Evolutionary conservation across 495 filamentous ascomycete genomes (phyloP).

Genomic region (Pyrenula massariospora): DNA sequence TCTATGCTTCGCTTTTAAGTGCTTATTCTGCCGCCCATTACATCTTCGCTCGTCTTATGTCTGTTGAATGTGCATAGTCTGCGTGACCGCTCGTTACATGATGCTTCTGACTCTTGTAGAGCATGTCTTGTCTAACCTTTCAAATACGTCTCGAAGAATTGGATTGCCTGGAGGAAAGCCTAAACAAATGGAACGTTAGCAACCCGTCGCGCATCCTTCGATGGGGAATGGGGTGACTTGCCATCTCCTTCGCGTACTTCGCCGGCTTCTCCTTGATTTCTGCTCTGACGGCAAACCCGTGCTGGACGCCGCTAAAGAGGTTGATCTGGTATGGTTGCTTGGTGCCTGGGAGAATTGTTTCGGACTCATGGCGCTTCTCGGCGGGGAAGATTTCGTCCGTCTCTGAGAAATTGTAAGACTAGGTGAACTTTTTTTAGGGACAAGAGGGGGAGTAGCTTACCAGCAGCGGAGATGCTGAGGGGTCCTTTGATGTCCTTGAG

Average conservation of each 20-base stretch:
- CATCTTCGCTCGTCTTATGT: no score
- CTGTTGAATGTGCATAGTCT: no score
- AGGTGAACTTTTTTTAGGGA: neutral
- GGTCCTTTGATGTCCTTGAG: constrained; percentile 52
- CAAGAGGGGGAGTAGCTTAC: constrained; percentile 18
- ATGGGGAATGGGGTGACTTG: constrained; percentile 13
- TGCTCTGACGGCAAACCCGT: constrained; percentile 70
- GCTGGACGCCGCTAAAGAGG: constrained; percentile 60
- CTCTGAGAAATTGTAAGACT: constrained; percentile 32
- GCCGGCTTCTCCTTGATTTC: constrained; percentile 47
- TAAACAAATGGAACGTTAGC: neutral
- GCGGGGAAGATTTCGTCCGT: constrained; percentile 69
- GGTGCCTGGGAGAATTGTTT: constrained; percentile 47
- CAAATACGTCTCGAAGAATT: neutral
- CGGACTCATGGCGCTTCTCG: constrained; percentile 54
- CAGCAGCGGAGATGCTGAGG: constrained; percentile 57
- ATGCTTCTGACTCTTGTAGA: no score
- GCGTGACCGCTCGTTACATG: no score
- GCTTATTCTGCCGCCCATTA: no score
- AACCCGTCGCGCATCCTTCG: no score
- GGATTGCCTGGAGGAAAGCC: neutral
- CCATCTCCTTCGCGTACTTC: constrained; percentile 78
- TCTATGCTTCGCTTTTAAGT: no score
- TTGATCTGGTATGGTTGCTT: constrained; percentile 69
- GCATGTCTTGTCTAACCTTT: neutral